Evolutionary conservation across 257 asterid genomes (phyloP).

Genomic region (Nicotiana noctiflora): DNA sequence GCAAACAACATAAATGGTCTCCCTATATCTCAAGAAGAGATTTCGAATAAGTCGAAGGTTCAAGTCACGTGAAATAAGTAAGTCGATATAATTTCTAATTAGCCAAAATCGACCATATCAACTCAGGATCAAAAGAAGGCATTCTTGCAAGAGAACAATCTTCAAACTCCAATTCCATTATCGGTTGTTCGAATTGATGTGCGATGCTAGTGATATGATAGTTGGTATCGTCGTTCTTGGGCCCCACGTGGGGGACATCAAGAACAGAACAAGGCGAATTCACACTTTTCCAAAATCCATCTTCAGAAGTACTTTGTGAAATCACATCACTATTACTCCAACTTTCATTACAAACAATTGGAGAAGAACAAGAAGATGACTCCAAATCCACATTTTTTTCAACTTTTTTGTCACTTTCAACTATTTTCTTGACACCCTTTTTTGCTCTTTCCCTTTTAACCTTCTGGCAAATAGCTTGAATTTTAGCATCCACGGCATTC

Average conservation of each 20-base stretch:
- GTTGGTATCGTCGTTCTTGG: neutral
- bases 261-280: conserved; percentile 34
- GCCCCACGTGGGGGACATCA: conserved; percentile 22
- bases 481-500: conserved; percentile 79
- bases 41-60: neutral
- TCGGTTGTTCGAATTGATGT: neutral
- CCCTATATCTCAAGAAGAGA: neutral
- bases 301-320: conserved; percentile 41
- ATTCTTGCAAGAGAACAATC: conserved; percentile 56
- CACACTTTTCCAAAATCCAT: conserved; percentile 39
- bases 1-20: neutral
- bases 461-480: conserved; percentile 73
- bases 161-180: conserved; percentile 33
- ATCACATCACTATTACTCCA: conserved; percentile 25
- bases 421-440: conserved; percentile 23
- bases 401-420: conserved; percentile 7
- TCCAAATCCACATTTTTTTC: conserved; percentile 16
- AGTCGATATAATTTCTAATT: conserved; percentile 26
- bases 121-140: conserved; percentile 87
- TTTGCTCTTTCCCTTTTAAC: conserved; percentile 46
- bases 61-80: neutral
- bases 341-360: conserved; percentile 20
- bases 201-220: neutral
- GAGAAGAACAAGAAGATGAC: conserved; percentile 7
- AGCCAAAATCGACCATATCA: conserved; percentile 89